These are phyloP conservation scores for Silene noctiflora DNA, from an alignment of 179 eudicot species.

Conservation along the genomic window DNA sequence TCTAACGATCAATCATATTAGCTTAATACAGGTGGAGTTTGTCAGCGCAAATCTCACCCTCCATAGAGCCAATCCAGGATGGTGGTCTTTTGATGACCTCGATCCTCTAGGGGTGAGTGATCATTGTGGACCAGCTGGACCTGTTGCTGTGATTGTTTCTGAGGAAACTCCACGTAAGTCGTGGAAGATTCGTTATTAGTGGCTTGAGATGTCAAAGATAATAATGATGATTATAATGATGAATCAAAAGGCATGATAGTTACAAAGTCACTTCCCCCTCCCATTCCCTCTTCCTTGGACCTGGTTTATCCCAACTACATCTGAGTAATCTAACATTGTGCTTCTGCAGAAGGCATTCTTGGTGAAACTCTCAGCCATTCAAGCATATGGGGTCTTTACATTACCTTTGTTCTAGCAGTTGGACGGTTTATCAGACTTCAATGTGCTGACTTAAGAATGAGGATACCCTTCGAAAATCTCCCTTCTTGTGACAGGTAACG, in stretches of 20 bases:
- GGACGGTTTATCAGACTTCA: conserved; percentile 97
- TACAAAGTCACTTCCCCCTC: neutral
- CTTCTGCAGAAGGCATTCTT: conserved; percentile 67
- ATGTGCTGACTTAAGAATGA: conserved; percentile 89
- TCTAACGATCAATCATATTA: neutral
- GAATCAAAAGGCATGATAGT: neutral
- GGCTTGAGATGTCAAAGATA: too few species aligned
- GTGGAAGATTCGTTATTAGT: conserved; percentile 3
- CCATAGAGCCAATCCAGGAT: conserved; percentile 48
- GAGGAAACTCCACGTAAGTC: conserved; percentile 98
- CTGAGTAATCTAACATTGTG: neutral
- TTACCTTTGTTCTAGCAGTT: conserved; percentile 92
- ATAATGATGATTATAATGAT: neutral
- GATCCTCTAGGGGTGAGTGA: conserved; percentile 35
- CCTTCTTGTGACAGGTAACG: conserved; percentile 87
- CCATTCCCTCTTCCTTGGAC: neutral
- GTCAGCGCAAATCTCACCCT: conserved; percentile 71
- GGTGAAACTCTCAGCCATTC: conserved; percentile 96
- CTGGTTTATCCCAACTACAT: neutral
- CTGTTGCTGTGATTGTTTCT: conserved; percentile 80
- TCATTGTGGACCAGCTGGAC: conserved; percentile 72
- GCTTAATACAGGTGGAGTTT: conserved; percentile 39
- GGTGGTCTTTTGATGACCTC: conserved; percentile 90
- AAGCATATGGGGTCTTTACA: conserved; percentile 95
- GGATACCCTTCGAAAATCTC: conserved; percentile 91